phyloP scores from a whole-genome alignment of 2,329 filamentous ascomycete species.

The Orbilia brochopaga region DNA sequence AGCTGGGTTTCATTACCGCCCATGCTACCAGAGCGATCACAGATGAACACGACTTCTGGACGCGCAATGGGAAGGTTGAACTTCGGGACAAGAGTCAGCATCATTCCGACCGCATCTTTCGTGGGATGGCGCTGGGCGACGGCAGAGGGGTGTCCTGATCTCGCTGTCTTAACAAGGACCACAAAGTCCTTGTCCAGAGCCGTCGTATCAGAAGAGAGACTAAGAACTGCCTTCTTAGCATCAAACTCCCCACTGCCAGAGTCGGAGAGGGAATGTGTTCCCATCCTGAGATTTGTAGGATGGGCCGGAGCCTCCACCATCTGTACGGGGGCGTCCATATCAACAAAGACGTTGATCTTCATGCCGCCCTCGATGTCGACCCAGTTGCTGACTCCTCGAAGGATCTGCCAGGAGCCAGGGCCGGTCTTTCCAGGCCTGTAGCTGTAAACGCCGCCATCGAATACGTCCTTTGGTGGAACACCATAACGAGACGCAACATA shows the following conservation, averaged over 20 bases:
- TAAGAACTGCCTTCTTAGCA: conserved; percentile 69
- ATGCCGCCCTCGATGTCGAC: conserved; percentile 59
- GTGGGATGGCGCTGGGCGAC: conserved; percentile 71
- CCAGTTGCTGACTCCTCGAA: conserved; percentile 25
- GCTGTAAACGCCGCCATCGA: conserved; percentile 48
- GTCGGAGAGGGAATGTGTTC: conserved; percentile 61
- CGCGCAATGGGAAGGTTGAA: conserved; percentile 66
- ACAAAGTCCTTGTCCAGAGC: conserved; percentile 71
- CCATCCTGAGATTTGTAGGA: conserved; percentile 70
- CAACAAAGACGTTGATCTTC: conserved; percentile 67
- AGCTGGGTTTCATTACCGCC: conserved; percentile 63
- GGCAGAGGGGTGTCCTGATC: conserved; percentile 67
- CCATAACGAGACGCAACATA: conserved; percentile 72
- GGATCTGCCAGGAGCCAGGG: conserved; percentile 14
- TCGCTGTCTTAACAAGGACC: conserved; percentile 64
- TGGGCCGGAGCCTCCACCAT: conserved; percentile 72
- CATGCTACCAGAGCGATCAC: conserved; percentile 75
- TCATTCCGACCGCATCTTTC: conserved; percentile 69
- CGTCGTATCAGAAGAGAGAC: conserved; percentile 63
- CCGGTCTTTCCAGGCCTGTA: conserved; percentile 27
- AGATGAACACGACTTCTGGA: conserved; percentile 74
- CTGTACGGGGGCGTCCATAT: conserved; percentile 63
- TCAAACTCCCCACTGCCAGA: conserved; percentile 58
- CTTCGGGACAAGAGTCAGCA: conserved; percentile 73
- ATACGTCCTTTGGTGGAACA: conserved; percentile 58